A percentile compares a stretch with the other conserved stretches of the same genome.
Conservation (phyloP, 176 grass and related monocot genomes). For the Triticum timopheevii region DNA sequence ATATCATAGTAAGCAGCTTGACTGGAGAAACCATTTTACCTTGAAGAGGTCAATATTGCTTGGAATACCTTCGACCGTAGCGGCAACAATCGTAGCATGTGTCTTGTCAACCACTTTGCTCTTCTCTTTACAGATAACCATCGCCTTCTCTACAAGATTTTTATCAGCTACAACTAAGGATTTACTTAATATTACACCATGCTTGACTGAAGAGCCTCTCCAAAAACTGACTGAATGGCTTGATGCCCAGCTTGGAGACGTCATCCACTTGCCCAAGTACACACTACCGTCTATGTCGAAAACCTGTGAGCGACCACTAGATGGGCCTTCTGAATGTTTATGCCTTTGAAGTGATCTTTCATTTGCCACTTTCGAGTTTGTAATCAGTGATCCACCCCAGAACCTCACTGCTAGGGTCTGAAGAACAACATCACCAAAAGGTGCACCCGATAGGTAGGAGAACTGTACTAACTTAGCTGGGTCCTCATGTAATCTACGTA, state of each 20-base stretch:
- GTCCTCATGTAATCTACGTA: constrained; percentile 80
- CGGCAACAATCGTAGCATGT: constrained; percentile 87
- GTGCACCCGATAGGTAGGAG: constrained; percentile 64
- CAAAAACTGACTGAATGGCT: constrained; percentile 73
- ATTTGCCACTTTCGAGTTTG: constrained; percentile 51
- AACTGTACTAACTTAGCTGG: constrained; percentile 84
- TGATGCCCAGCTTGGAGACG: constrained; percentile 68
- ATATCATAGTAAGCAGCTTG: background rate
- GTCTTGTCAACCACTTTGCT: constrained; percentile 79
- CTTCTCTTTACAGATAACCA: constrained; percentile 76
- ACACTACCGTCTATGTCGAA: constrained; percentile 86
- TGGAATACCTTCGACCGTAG: constrained; percentile 97
- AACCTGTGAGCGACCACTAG: constrained; percentile 54
- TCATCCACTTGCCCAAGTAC: constrained; percentile 94
- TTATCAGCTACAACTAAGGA: constrained; percentile 86
- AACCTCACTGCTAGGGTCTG: constrained; percentile 87
- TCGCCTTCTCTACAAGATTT: constrained; percentile 75
- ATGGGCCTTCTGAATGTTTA: constrained; percentile 58
- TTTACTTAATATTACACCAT: constrained; percentile 83
- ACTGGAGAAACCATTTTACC: constrained; percentile 40
- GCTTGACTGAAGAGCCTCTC: constrained; percentile 69
- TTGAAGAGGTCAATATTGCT: constrained; percentile 99
- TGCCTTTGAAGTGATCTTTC: constrained; percentile 38
- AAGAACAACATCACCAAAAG: constrained; percentile 83
- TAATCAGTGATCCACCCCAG: constrained; percentile 77